These are phyloP conservation scores for Solanum bulbocastanum DNA, from an alignment of 257 asterid species.

Conservation along the genomic window DNA sequence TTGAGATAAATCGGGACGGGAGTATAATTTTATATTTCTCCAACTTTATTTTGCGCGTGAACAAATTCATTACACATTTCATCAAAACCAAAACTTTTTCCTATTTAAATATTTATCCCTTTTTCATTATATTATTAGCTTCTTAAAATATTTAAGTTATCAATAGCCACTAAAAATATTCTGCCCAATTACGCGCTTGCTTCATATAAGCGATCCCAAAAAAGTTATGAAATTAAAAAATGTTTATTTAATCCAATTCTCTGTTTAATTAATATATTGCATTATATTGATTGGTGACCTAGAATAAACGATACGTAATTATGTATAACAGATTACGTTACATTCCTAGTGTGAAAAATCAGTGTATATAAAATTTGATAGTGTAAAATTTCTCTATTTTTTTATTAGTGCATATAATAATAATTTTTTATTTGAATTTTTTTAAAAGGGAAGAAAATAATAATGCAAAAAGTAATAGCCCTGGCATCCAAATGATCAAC, in stretches of 20 bases:
- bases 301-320: not conserved
- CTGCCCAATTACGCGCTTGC: constrained; percentile 25
- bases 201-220: constrained; percentile 5
- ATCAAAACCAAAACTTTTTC: not conserved
- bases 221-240: not conserved
- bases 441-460: not conserved
- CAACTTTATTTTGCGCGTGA: constrained; percentile 38
- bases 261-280: not conserved
- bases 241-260: not conserved
- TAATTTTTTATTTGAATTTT: not conserved
- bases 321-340: not conserved
- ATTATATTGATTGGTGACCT: not conserved
- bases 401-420: not conserved
- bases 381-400: not conserved
- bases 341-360: not conserved
- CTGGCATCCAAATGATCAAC: constrained; percentile 13
- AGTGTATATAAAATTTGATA: not conserved
- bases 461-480: constrained; percentile 16
- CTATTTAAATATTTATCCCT: not conserved
- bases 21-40: not conserved
- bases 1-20: not conserved
- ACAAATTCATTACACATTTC: constrained; percentile 16
- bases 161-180: constrained; percentile 7
- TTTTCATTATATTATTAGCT: not conserved
- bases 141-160: constrained; percentile 7